A percentile compares a stretch with the other conserved stretches of the same genome.
Conservation (phyloP, 2,329 filamentous ascomycete genomes). For the Alternaria infectoria region DNA sequence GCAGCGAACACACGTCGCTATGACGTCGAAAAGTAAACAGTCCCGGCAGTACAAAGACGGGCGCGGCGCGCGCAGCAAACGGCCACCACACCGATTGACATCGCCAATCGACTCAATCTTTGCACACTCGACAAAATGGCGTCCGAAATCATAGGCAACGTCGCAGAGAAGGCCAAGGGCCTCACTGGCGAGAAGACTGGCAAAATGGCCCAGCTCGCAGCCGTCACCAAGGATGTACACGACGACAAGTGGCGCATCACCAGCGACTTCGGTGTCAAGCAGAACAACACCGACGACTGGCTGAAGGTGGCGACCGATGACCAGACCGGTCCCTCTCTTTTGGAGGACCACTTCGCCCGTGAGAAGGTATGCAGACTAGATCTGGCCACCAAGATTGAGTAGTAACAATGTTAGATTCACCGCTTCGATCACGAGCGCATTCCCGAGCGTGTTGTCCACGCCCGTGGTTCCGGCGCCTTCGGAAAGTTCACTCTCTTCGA, state of each 20-base stretch:
- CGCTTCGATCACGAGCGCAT: conserved; percentile 79
- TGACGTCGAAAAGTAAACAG: conserved; percentile 27
- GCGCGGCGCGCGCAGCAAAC: neutral
- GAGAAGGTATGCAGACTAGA: conserved; percentile 66
- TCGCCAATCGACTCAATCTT: conserved; percentile 8
- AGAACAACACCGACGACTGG: conserved; percentile 79
- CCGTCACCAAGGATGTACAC: conserved; percentile 64
- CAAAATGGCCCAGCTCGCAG: conserved; percentile 68
- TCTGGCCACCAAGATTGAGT: too few species aligned
- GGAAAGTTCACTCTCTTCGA: conserved; percentile 71
- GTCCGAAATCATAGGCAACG: conserved; percentile 36
- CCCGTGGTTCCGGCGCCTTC: conserved; percentile 68
- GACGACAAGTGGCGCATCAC: conserved; percentile 67
- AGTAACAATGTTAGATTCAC: conserved; percentile 61
- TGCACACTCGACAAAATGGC: conserved; percentile 31
- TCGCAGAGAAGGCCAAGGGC: conserved; percentile 42
- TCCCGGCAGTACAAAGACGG: conserved; percentile 12
- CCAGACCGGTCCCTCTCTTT: conserved; percentile 68
- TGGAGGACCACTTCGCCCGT: conserved; percentile 75
- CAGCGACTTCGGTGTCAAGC: conserved; percentile 77
- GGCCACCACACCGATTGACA: conserved; percentile 2
- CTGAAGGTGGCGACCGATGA: conserved; percentile 68
- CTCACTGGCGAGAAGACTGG: conserved; percentile 45
- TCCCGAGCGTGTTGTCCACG: conserved; percentile 72
- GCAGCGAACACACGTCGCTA: conserved; percentile 24